Percentiles rank a stretch among this genome's conserved stretches.
Conservation (phyloP, 495 filamentous ascomycete genomes). For the Neurospora africana region DNA sequence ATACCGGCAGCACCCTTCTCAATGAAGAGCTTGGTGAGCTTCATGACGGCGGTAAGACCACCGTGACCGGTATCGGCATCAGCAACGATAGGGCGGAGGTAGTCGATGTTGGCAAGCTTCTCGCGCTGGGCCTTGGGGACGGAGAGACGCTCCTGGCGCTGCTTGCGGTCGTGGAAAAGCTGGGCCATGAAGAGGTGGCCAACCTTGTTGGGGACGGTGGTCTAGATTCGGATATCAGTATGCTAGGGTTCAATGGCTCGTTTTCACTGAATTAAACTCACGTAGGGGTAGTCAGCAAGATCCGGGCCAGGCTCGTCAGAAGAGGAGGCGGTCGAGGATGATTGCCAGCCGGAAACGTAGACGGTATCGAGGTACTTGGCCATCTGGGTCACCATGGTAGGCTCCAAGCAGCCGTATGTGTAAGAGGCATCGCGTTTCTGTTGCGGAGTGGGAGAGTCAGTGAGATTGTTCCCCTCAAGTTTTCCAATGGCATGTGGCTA, state of each 20-base stretch:
- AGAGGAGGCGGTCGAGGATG: constrained; percentile 86
- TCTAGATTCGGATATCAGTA: constrained; percentile 38
- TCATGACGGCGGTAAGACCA: constrained; percentile 95
- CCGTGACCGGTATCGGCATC: constrained; percentile 98
- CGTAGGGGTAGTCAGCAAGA: constrained; percentile 96
- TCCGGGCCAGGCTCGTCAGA: constrained; percentile 94
- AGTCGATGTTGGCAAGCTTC: constrained; percentile 77
- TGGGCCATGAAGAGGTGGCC: constrained; percentile 94
- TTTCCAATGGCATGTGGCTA: background rate
- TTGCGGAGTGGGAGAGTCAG: background rate
- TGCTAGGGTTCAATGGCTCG: background rate
- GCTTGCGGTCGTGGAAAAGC: constrained; percentile 98
- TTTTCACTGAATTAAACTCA: constrained; percentile 29
- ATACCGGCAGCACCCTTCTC: constrained; percentile 96
- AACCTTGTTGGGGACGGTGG: constrained; percentile 97
- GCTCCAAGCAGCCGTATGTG: constrained; percentile 95
- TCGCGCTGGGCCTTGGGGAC: constrained; percentile 62
- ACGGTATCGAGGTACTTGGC: constrained; percentile 97
- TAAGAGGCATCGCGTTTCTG: constrained; percentile 77
- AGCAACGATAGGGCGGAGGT: constrained; percentile 89
- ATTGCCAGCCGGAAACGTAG: constrained; percentile 98
- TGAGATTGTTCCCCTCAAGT: background rate
- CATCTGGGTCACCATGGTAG: constrained; percentile 98
- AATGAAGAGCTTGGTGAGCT: constrained; percentile 94
- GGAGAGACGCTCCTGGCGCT: constrained; percentile 84